phyloP scores from a whole-genome alignment of 768 basidiomycete species.

The Cystofilobasidium ferigula region DNA sequence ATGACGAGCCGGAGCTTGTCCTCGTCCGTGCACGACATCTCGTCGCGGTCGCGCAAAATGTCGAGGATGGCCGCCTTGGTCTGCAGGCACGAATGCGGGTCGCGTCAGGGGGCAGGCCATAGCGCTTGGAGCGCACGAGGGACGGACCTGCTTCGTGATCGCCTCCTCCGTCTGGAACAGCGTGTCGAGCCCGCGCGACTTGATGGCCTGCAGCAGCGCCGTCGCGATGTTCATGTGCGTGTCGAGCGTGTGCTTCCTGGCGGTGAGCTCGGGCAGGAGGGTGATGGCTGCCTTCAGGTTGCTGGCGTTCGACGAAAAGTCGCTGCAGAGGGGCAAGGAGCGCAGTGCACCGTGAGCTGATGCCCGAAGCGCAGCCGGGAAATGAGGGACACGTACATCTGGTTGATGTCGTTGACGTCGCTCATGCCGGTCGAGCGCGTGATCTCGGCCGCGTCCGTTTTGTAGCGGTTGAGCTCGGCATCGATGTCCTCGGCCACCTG shows the following conservation, averaged over 20 bases:
- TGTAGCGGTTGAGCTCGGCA: constrained; percentile 68
- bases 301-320: constrained; percentile 82
- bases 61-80: constrained; percentile 71
- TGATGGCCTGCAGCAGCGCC: constrained; percentile 85
- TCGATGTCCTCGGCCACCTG: constrained; percentile 98
- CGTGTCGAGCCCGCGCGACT: constrained; percentile 85
- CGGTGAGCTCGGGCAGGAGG: constrained; percentile 88
- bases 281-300: constrained; percentile 96
- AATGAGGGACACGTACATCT: constrained; percentile 55
- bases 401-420: constrained; percentile 87
- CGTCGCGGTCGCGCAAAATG: constrained; percentile 55
- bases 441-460: constrained; percentile 91
- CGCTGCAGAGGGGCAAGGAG: constrained; percentile 43
- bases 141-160: constrained; percentile 64
- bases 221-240: constrained; percentile 99
- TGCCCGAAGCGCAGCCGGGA: not conserved
- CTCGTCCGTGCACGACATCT: constrained; percentile 49
- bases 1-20: constrained; percentile 91
- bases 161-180: constrained; percentile 95
- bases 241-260: constrained; percentile 89
- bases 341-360: not conserved
- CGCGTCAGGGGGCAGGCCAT: no score
- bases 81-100: no score
- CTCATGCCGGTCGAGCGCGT: constrained; percentile 92
- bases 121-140: no score